Percentiles rank a stretch among this genome's conserved stretches.
Conservation (phyloP, 805 yeast species). For the Wickerhamiella nectarea region DNA sequence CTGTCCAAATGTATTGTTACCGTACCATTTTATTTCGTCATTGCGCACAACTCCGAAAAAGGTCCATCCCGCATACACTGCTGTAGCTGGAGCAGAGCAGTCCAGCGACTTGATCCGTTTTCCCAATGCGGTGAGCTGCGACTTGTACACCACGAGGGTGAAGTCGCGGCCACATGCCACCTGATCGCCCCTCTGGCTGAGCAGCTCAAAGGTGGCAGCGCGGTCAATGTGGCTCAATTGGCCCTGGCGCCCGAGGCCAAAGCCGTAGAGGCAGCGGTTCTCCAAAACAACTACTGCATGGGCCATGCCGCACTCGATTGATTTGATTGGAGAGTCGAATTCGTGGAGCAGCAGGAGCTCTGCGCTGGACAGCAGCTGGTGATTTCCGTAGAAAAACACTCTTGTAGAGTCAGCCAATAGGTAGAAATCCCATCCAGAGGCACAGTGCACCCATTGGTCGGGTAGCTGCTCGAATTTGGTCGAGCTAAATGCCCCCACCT, state of each 20-base stretch:
- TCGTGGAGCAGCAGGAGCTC: constrained; percentile 11
- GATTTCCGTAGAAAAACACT: not conserved
- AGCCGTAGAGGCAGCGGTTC: constrained; percentile 39
- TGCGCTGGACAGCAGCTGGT: not conserved
- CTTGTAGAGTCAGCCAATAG: constrained; percentile 32
- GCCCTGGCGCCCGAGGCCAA: constrained; percentile 59
- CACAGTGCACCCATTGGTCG: constrained; percentile 33
- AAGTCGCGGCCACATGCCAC: constrained; percentile 46
- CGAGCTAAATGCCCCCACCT: constrained; percentile 29
- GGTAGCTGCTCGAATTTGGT: constrained; percentile 12
- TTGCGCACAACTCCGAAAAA: not conserved
- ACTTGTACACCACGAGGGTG: constrained; percentile 27
- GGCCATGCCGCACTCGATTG: constrained; percentile 23
- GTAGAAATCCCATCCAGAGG: constrained; percentile 75
- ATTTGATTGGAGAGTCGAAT: constrained; percentile 11
- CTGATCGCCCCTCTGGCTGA: not conserved
- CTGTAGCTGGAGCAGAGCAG: constrained; percentile 74
- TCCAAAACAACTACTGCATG: constrained; percentile 23
- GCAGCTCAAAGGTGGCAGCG: not conserved
- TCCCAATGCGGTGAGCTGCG: constrained; percentile 25
- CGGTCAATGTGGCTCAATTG: constrained; percentile 28
- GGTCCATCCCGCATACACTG: constrained; percentile 40
- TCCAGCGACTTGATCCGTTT: constrained; percentile 14
- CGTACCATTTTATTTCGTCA: constrained; percentile 36
- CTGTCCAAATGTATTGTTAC: constrained; percentile 73